Base-by-base conservation (phyloP, 805 yeast genomes). In the Yarrowia sp. region DNA sequence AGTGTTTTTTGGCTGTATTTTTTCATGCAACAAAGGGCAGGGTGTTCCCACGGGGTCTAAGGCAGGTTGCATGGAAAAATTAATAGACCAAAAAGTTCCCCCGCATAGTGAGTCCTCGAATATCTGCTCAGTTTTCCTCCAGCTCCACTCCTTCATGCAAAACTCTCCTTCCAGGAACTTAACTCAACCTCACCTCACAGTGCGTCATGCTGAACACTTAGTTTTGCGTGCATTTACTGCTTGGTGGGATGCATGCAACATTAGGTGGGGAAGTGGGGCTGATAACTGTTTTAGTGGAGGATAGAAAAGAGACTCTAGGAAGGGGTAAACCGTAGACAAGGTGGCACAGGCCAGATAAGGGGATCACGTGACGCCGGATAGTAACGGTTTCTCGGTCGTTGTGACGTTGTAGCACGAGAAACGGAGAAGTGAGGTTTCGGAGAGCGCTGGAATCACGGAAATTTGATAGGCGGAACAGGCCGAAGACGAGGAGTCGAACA, bases 211-310 rank as follows among this genome's bases (percentile, higher is more conserved):
- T 29, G 13, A 44, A 44, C 24, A 35, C 35, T 24, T 18, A 18
- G 18, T 13, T 16, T 16, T 25, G 49, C 49, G 33, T 44, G 51
- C 51, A 27, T 44, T 16, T 42, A 12, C 25, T 16, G 35, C 25
- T 27, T 29, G 35, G 51, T 44, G 51, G 51, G 16, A 25, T 25
- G 29, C 51, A 44, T 44, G 22, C 18, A 13, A 44, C 51, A 12
- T 42, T 27, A 29, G 51, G 51, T 44, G 51, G 51, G 51, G 51
- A 44, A 44, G 51, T 44, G 51, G 51, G 51, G 51, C 51, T 29
- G 35, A 44, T 29, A 18, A 13, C n/a, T 19, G 14, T 16, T 25
- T 16, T 42, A 25, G 32, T 42, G 32, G 47, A 42, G 47, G 44
- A 14, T 9, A n/a, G n/a, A n/a, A n/a, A n/a, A n/a, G n/a, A n/a